phyloP scores from a whole-genome alignment of 2,329 filamentous ascomycete species.

The Metarhizium brunneum region DNA sequence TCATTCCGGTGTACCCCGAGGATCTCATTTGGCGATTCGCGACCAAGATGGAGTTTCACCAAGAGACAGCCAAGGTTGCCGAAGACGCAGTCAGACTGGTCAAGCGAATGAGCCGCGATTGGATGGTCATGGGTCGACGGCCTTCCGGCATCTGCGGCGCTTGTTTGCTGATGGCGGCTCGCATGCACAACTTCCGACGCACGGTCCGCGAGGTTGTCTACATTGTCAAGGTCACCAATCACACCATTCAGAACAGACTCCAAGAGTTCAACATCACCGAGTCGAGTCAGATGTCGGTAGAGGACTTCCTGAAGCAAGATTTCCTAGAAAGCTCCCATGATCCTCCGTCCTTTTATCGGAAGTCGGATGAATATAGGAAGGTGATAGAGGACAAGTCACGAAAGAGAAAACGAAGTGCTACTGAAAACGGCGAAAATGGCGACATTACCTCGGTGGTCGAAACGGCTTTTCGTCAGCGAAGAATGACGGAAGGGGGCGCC shows the following conservation, averaged over 20 bases:
- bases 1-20: conserved; percentile 70
- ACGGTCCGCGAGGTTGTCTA: conserved; percentile 95
- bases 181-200: conserved; percentile 96
- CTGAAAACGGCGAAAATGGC: conserved; percentile 12
- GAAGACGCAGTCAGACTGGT: conserved; percentile 82
- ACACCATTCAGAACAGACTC: conserved; percentile 84
- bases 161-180: conserved; percentile 85
- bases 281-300: conserved; percentile 75
- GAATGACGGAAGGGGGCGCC: conserved; percentile 20
- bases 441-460: conserved; percentile 1
- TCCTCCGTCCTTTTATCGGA: conserved; percentile 72
- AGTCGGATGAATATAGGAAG: conserved; percentile 49
- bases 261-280: conserved; percentile 87
- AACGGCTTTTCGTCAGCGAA: conserved; percentile 3
- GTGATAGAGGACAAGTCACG: conserved; percentile 38
- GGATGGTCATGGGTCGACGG: conserved; percentile 91
- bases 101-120: conserved; percentile 89
- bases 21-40: conserved; percentile 88
- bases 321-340: conserved; percentile 67
- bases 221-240: conserved; percentile 90
- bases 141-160: conserved; percentile 92
- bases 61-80: conserved; percentile 73
- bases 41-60: conserved; percentile 81
- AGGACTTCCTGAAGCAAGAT: conserved; percentile 68
- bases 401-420: conserved; percentile 33